A percentile compares a stretch with the other conserved stretches of the same genome.
Evolutionary conservation across 257 asterid species (phyloP).

Genomic region (Capsicum baccatum): DNA sequence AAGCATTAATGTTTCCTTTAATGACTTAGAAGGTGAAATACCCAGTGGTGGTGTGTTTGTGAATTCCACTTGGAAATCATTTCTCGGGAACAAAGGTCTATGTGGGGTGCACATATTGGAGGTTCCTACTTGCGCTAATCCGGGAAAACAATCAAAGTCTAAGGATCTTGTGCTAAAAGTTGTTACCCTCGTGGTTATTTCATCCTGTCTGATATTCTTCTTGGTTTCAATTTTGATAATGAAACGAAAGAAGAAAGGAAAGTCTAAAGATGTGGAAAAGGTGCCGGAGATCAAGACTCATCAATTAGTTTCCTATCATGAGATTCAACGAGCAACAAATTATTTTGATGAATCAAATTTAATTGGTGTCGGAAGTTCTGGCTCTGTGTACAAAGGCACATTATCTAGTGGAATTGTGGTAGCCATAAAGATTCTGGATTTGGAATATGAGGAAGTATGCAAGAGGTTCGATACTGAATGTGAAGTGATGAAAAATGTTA

Average conservation of each 20-base stretch:
- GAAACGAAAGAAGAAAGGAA: constrained; percentile 1
- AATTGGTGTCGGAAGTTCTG: constrained; percentile 44
- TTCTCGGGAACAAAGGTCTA: neutral
- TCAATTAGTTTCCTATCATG: constrained; percentile 33
- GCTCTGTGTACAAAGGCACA: constrained; percentile 40
- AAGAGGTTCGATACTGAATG: constrained; percentile 43
- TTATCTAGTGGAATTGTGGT: constrained; percentile 34
- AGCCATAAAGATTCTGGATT: constrained; percentile 43
- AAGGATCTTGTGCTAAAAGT: neutral
- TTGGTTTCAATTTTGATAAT: constrained; percentile 26
- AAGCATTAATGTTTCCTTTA: constrained; percentile 32
- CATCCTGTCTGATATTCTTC: constrained; percentile 1
- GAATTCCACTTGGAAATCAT: neutral
- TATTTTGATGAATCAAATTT: constrained; percentile 39
- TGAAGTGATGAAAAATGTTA: constrained; percentile 40
- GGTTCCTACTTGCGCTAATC: neutral
- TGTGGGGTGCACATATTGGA: neutral
- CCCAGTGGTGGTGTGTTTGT: neutral
- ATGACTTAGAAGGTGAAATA: neutral
- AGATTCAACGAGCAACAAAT: constrained; percentile 40
- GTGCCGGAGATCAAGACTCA: neutral
- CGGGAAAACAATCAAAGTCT: constrained; percentile 2
- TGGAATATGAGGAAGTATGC: constrained; percentile 30
- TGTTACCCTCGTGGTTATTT: constrained; percentile 29
- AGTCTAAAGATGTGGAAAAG: constrained; percentile 25